Conservation (phyloP, 805 yeast species). For the Monosporozyma unispora region DNA sequence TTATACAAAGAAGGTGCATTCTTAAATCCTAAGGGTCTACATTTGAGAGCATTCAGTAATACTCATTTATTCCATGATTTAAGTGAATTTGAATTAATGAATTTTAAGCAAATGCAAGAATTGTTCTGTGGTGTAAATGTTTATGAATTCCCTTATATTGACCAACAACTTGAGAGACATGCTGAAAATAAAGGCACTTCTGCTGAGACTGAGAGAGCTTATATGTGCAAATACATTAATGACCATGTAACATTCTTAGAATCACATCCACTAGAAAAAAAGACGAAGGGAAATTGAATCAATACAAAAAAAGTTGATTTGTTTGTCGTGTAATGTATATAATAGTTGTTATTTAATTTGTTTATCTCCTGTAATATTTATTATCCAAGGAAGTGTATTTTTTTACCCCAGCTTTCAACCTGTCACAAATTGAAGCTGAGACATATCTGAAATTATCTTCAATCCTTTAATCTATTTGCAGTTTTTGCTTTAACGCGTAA, state of each 20-base stretch:
- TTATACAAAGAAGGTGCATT: conserved; percentile 14
- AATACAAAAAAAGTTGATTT: not conserved
- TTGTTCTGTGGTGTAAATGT: conserved; percentile 14
- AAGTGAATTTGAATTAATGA: conserved; percentile 22
- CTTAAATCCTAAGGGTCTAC: conserved; percentile 14
- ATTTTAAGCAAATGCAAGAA: conserved; percentile 11
- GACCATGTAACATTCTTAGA: conserved; percentile 12
- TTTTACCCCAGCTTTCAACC: not conserved
- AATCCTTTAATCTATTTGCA: not conserved
- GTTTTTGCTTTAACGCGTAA: not conserved
- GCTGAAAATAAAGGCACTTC: not conserved
- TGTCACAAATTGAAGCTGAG: not conserved
- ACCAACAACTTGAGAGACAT: not conserved
- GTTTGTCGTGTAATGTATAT: not conserved
- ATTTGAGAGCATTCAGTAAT: conserved; percentile 18
- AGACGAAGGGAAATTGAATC: not conserved
- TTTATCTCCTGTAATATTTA: not conserved
- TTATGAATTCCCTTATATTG: conserved; percentile 12
- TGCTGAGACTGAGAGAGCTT: not conserved
- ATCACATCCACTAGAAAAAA: conserved; percentile 5
- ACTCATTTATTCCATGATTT: conserved; percentile 10
- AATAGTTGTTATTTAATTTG: not conserved
- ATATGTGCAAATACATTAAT: conserved; percentile 17
- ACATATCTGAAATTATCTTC: not conserved
- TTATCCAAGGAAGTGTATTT: not conserved